Percentiles rank a stretch among this genome's conserved stretches.
These are phyloP conservation scores for Datisca glomerata DNA, from an alignment of 306 rosid species.

Conservation along the genomic window DNA sequence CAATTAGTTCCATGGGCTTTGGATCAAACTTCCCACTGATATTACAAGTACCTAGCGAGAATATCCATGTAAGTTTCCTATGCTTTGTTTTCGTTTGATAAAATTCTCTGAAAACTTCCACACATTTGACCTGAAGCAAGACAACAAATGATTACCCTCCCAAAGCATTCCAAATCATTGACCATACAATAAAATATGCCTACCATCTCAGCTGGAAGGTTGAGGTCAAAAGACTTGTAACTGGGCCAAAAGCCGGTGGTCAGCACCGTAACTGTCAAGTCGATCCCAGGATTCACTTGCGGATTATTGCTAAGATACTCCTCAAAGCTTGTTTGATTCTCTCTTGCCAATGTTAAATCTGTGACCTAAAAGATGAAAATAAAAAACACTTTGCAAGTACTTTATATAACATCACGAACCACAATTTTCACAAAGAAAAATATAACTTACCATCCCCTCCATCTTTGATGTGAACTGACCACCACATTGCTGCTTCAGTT, in stretches of 20 bases:
- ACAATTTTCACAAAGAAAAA: neutral
- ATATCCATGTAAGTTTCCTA: constrained; percentile 44
- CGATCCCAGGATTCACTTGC: constrained; percentile 30
- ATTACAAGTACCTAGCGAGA: constrained; percentile 39
- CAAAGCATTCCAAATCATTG: neutral
- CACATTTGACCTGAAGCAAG: constrained; percentile 28
- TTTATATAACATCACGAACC: constrained; percentile 1
- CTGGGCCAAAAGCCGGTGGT: constrained; percentile 51
- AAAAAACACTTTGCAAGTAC: neutral
- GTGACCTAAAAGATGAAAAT: constrained; percentile 21
- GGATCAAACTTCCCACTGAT: constrained; percentile 38
- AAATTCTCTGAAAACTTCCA: constrained; percentile 36
- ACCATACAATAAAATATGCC: neutral
- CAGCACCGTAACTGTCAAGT: constrained; percentile 40
- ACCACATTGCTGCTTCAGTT: constrained; percentile 44
- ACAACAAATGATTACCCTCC: neutral
- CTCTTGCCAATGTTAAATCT: constrained; percentile 42
- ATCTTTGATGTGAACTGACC: constrained; percentile 48
- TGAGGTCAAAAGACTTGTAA: constrained; percentile 42
- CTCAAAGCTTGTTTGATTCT: constrained; percentile 37
- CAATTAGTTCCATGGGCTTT: constrained; percentile 36
- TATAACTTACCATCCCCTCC: constrained; percentile 38
- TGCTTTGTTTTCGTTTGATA: constrained; percentile 43
- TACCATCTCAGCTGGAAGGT: constrained; percentile 45
- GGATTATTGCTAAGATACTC: constrained; percentile 27